phyloP scores from a whole-genome alignment of 805 yeast genomes.

The Saccharomycodes ludwigii region DNA sequence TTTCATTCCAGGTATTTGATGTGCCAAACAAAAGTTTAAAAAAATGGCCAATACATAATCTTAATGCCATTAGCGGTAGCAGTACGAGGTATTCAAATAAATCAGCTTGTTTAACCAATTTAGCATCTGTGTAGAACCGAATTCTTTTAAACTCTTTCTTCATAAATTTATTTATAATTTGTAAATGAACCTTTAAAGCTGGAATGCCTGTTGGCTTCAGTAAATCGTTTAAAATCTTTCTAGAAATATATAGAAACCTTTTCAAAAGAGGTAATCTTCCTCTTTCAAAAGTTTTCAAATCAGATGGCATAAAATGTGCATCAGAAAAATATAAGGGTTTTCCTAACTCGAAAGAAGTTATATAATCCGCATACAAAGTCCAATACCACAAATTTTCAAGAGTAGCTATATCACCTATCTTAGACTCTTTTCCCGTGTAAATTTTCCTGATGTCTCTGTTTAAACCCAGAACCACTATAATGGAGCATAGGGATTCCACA shows the following conservation, averaged over 20 bases:
- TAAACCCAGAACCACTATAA: conserved; percentile 15
- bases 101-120: conserved; percentile 2
- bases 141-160: conserved; percentile 1
- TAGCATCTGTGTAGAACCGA: conserved; percentile 2
- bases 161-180: conserved; percentile 4
- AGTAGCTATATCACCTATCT: conserved; percentile 12
- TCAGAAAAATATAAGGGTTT: conserved; percentile 9
- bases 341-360: conserved; percentile 17
- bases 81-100: conserved; percentile 5
- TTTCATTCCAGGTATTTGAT: conserved; percentile 21
- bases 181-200: conserved; percentile 5
- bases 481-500: conserved; percentile 8
- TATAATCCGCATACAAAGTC: conserved; percentile 16
- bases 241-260: conserved; percentile 5
- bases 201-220: conserved; percentile 6
- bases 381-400: conserved; percentile 19
- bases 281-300: conserved; percentile 4
- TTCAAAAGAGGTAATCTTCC: conserved; percentile 3
- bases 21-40: conserved; percentile 16
- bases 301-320: conserved; percentile 4
- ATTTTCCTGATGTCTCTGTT: conserved; percentile 12
- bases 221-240: conserved; percentile 4
- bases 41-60: no score
- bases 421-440: conserved; percentile 8
- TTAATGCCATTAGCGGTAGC: conserved; percentile 2